These are phyloP conservation scores for Nicotiana knightiana DNA, from an alignment of 257 asterid species.

Conservation along the genomic window DNA sequence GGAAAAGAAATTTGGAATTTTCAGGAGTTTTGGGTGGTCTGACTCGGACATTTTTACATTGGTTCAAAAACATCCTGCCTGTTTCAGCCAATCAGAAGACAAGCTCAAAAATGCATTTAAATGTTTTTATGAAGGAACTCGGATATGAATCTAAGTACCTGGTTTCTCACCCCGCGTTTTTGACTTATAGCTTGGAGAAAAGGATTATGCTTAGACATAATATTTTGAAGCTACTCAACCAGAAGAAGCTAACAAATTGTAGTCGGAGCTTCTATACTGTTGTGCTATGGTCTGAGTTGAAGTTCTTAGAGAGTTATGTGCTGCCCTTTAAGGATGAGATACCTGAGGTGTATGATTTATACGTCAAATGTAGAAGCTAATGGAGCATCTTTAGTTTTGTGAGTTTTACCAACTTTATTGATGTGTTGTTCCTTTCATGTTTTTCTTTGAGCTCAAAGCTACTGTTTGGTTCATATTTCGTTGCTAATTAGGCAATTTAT, in stretches of 20 bases:
- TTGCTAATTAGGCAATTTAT: not conserved
- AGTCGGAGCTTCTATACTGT: not conserved
- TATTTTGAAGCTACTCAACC: slow-evolving; percentile 5
- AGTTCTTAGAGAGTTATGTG: not conserved
- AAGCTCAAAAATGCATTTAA: not conserved
- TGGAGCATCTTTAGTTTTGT: not conserved
- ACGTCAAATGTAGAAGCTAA: not conserved
- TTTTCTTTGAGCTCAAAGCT: not conserved
- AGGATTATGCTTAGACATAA: slow-evolving; percentile 12
- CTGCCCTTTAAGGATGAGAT: slow-evolving; percentile 8
- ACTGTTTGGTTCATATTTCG: not conserved
- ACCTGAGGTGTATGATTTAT: slow-evolving; percentile 6
- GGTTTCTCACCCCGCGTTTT: not conserved
- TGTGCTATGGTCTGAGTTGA: not conserved
- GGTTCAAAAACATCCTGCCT: not conserved
- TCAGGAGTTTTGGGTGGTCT: too few species aligned
- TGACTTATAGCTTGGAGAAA: slow-evolving; percentile 8
- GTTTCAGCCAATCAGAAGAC: not conserved
- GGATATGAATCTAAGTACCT: slow-evolving; percentile 5
- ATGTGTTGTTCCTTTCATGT: too few species aligned
- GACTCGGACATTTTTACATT: too few species aligned
- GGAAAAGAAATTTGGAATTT: too few species aligned
- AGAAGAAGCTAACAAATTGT: not conserved
- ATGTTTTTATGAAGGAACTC: slow-evolving; percentile 5
- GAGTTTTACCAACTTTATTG: not conserved